These are phyloP conservation scores for Punica granatum DNA, from an alignment of 345 rosid species.

Conservation along the genomic window DNA sequence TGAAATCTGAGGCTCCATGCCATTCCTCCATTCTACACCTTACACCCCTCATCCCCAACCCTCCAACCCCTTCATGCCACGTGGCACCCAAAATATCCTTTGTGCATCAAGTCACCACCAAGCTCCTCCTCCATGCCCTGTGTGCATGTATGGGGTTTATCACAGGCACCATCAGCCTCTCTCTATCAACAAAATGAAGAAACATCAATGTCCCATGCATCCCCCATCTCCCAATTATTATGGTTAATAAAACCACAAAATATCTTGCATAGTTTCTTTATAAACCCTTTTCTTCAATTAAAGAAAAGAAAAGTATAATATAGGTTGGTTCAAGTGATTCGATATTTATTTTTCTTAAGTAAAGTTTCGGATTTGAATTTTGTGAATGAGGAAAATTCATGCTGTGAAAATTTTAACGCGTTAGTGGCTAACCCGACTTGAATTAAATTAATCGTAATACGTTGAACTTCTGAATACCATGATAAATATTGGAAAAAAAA, in stretches of 20 bases:
- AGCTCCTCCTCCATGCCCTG: slow-evolving; percentile 46
- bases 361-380: no score
- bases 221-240: background rate
- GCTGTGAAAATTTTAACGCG: no score
- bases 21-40: slow-evolving; percentile 35
- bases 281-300: background rate
- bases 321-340: no score
- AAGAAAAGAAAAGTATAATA: no score
- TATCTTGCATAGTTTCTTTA: slow-evolving; percentile 1
- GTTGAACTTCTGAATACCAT: no score
- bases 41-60: slow-evolving; percentile 47
- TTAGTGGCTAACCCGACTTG: no score
- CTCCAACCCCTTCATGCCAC: slow-evolving; percentile 36
- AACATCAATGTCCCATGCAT: no score
- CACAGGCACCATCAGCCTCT: slow-evolving; percentile 53
- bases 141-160: slow-evolving; percentile 5
- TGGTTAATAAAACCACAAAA: background rate
- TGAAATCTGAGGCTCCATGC: no score
- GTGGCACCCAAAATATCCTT: slow-evolving; percentile 54
- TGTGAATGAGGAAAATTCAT: no score
- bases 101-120: slow-evolving; percentile 37
- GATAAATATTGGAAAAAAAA: slow-evolving; percentile 4
- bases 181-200: slow-evolving; percentile 15
- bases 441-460: no score
- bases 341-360: no score